phyloP scores from a whole-genome alignment of 1,139 yeast genomes.

The Kluyveromyces sp. region DNA sequence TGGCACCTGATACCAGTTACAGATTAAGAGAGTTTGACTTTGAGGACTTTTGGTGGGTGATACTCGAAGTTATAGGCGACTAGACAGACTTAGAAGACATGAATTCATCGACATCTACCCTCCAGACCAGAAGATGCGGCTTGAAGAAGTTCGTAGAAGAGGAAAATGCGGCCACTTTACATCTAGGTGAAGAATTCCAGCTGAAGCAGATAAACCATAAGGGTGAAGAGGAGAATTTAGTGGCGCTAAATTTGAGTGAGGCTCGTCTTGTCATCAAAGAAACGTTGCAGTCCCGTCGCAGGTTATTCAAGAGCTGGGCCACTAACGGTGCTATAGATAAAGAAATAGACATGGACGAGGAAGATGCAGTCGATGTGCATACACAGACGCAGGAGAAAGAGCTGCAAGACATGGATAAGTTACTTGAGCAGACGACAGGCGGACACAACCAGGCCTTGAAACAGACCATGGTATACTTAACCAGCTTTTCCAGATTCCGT shows the following conservation, averaged over 20 bases:
- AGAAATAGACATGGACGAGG: conserved; percentile 35
- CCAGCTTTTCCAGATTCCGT: conserved; percentile 82
- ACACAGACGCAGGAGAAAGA: conserved; percentile 33
- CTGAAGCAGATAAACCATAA: conserved; percentile 71
- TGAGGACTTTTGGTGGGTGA: no score
- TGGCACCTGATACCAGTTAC: no score
- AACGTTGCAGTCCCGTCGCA: conserved; percentile 73
- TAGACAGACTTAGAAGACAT: conserved; percentile 33
- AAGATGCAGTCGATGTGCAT: conserved; percentile 30
- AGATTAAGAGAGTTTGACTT: no score
- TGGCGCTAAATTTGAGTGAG: conserved; percentile 81
- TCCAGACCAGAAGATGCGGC: conserved; percentile 74
- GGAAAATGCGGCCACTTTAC: conserved; percentile 81
- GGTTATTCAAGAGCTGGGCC: conserved; percentile 36
- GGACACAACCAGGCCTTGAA: conserved; percentile 72
- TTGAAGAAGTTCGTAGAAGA: conserved; percentile 66
- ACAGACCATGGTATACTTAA: conserved; percentile 82
- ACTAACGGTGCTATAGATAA: conserved; percentile 12
- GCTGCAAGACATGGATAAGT: conserved; percentile 29
- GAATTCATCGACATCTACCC: conserved; percentile 87
- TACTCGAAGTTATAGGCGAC: no score
- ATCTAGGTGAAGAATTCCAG: conserved; percentile 90
- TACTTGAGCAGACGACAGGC: conserved; percentile 39
- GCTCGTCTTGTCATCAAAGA: conserved; percentile 86
- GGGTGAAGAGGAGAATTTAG: conserved; percentile 69